phyloP scores from a whole-genome alignment of 768 basidiomycete species.

The Daedaleopsis nitida region DNA sequence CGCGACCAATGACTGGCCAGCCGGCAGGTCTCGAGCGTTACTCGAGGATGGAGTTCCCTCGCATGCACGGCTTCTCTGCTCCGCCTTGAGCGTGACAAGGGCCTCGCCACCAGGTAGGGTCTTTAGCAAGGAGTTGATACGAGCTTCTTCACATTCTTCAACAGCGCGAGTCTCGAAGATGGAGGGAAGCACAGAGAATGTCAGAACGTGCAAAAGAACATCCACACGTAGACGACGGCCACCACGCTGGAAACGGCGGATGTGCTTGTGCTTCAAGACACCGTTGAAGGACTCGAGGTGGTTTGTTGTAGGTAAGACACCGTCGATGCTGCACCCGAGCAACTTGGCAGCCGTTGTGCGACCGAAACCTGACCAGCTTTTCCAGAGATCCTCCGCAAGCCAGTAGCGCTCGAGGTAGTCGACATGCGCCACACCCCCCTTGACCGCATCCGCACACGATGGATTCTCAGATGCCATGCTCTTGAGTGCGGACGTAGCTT shows the following conservation, averaged over 20 bases:
- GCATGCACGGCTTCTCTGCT: too few relatives aligned
- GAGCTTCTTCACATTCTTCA: background rate
- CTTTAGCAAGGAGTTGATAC: constrained; percentile 23
- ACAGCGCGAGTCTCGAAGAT: background rate
- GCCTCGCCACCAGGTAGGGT: constrained; percentile 27
- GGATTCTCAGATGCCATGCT: too few relatives aligned
- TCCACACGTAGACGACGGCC: constrained; percentile 36
- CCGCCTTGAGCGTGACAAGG: too few relatives aligned
- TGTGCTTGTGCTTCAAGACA: constrained; percentile 34
- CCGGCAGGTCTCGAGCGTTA: background rate
- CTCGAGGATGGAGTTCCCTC: too few relatives aligned
- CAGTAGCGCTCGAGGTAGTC: constrained; percentile 32
- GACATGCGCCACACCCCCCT: constrained; percentile 24
- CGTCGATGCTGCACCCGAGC: constrained; percentile 26
- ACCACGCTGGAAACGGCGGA: constrained; percentile 29
- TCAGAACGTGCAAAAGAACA: background rate
- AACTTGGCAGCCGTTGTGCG: constrained; percentile 28
- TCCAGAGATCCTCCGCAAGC: constrained; percentile 33
- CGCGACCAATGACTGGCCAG: background rate
- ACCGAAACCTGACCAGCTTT: constrained; percentile 35
- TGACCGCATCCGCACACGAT: background rate
- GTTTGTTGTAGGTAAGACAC: constrained; percentile 40
- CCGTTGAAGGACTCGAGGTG: constrained; percentile 44
- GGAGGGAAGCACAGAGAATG: background rate
- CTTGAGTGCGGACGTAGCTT: too few relatives aligned